phyloP scores from a whole-genome alignment of 352 stramenopile species.

The Pythium rishiriense region DNA sequence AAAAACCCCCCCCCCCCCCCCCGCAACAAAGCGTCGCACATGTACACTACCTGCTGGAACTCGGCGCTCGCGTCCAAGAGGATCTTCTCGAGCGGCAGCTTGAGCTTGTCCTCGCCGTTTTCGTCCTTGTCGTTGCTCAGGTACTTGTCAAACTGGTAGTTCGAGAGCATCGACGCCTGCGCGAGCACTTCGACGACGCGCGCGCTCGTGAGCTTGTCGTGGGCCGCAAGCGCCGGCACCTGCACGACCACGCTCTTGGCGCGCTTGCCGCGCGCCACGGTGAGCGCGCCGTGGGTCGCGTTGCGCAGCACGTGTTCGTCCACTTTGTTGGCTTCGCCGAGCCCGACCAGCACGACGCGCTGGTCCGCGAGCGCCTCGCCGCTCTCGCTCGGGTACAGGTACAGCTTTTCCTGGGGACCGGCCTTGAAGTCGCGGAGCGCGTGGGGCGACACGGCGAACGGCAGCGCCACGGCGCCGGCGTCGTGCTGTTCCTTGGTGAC shows the following conservation, averaged over 20 bases:
- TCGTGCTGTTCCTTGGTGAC: slow-evolving; percentile 37
- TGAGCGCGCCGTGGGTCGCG: slow-evolving; percentile 66
- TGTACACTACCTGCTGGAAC: slow-evolving; percentile 48
- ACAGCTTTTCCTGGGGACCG: slow-evolving; percentile 64
- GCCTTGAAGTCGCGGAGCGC: slow-evolving; percentile 71
- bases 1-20: too few species aligned
- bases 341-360: slow-evolving; percentile 73
- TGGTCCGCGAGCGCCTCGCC: slow-evolving; percentile 36
- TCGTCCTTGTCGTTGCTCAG: slow-evolving; percentile 55
- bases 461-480: slow-evolving; percentile 40
- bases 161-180: slow-evolving; percentile 81
- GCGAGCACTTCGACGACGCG: slow-evolving; percentile 71
- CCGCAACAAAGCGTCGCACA: too few species aligned
- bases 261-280: slow-evolving; percentile 48
- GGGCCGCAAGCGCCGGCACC: slow-evolving; percentile 38
- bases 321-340: slow-evolving; percentile 67
- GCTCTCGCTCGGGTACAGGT: slow-evolving; percentile 64
- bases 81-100: slow-evolving; percentile 65
- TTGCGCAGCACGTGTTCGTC: slow-evolving; percentile 63
- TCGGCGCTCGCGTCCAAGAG: slow-evolving; percentile 52
- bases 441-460: slow-evolving; percentile 63
- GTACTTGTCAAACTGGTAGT: slow-evolving; percentile 89
- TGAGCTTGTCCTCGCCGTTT: slow-evolving; percentile 65
- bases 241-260: slow-evolving; percentile 55
- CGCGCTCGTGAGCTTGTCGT: slow-evolving; percentile 27